phyloP scores from a whole-genome alignment of 202 grass and related monocot species.

The Panicum virgatum region DNA sequence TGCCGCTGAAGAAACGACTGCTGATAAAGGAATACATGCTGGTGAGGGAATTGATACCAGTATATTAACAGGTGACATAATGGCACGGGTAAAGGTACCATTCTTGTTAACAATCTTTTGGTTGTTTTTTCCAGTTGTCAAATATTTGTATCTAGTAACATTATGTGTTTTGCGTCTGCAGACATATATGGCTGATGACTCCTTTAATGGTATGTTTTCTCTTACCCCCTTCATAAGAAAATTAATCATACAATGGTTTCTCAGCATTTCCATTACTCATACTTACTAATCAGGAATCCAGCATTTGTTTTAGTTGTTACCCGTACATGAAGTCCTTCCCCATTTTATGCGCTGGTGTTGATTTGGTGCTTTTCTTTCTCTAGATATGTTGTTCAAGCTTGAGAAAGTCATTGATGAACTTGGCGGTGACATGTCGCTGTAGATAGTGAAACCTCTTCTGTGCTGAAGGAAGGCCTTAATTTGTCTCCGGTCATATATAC shows the following conservation, averaged over 20 bases:
- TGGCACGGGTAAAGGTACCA: constrained; percentile 57
- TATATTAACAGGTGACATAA: constrained; percentile 49
- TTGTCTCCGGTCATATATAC: constrained; percentile 6
- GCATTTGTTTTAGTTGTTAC: neutral
- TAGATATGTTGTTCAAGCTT: constrained; percentile 73
- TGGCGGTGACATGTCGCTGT: constrained; percentile 51
- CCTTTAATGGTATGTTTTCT: constrained; percentile 62
- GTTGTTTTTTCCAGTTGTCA: neutral
- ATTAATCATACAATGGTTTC: neutral
- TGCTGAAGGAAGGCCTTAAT: neutral
- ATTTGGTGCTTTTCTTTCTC: constrained; percentile 28
- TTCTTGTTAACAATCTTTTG: neutral
- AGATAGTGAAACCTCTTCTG: constrained; percentile 35
- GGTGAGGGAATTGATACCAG: constrained; percentile 31
- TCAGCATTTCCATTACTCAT: neutral
- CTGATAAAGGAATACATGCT: constrained; percentile 16
- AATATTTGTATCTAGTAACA: neutral
- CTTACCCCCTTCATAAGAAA: neutral
- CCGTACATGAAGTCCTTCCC: neutral
- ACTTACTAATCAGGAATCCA: neutral
- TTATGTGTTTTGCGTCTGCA: constrained; percentile 27
- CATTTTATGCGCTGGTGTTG: neutral
- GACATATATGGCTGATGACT: constrained; percentile 59
- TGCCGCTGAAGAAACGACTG: constrained; percentile 26
- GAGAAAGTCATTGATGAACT: constrained; percentile 66